Evolutionary conservation across 352 stramenopile species (phyloP), one percentile per base, ranked within the genome.

Genomic region (Thalassiosira hispida): DNA sequence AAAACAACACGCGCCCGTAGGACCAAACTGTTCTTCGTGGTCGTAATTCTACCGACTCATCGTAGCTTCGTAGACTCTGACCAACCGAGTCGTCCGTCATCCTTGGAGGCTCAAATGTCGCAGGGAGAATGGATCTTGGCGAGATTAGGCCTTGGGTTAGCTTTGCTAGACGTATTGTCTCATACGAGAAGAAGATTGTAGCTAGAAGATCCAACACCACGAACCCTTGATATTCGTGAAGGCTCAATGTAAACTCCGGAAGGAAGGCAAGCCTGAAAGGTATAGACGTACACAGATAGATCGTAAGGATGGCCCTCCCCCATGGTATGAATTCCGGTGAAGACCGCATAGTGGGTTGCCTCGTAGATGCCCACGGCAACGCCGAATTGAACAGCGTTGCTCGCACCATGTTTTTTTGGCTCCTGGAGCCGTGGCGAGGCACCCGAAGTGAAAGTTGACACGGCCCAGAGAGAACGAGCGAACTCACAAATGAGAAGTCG

Each of bases 141-240:
- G 52, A 60, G 12, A n/a, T 69, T 22, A 27, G 14, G 14, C 29
- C 51, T 23, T 23, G 47, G 16, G 47, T 44, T 33, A 69, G 23
- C 47, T 56, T 77, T 27, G 38, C 3, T 8, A 77, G n/a, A 40
- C 42, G 51, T 40, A 79, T 71, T 23, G 53, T 69, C 23, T 84
- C 70, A 16, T 76, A 84, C 12, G 61, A 67, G 31, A 84, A 79
- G 60, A 80, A 79, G n/a, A 68, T 68, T 8, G 76, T 79, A 1
- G 53, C 29, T 4, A 74, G 12, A 40, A 79, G 59, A 73, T 84
- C 76, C 18, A 76, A 35, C 6, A 60, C 22, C 4, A 79, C 29
- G 38, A 79, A 84, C n/a, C 62, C 63, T 23, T 62, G 62, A 65
- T 57, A 79, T 27, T 70, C n/a, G n/a, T 40, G 12, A 27, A 63